These are phyloP conservation scores for Lunasporangiospora selenospora DNA, from an alignment of 192 early-diverging fungal genomes.

Conservation along the genomic window DNA sequence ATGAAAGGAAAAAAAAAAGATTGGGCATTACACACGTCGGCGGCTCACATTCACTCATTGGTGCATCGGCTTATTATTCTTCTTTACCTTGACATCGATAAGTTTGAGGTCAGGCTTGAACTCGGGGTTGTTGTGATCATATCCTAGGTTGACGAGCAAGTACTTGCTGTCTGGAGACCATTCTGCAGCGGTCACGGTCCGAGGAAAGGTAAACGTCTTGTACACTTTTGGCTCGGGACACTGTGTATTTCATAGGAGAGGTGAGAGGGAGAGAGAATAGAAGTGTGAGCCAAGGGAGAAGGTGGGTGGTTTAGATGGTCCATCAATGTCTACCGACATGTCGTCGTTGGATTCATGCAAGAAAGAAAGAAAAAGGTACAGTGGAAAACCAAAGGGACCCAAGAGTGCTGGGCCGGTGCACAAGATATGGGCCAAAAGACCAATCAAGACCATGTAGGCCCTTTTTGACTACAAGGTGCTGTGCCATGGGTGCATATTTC, in stretches of 20 bases:
- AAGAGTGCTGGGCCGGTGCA: too few species aligned
- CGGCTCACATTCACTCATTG: not conserved
- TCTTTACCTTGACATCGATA: slow-evolving; percentile 13
- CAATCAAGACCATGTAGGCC: too few species aligned
- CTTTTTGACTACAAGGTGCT: too few species aligned
- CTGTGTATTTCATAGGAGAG: slow-evolving; percentile 2
- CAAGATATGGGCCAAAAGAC: too few species aligned
- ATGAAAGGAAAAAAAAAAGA: not conserved
- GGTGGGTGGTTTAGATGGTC: too few species aligned
- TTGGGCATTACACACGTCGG: too few species aligned
- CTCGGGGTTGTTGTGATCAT: not conserved
- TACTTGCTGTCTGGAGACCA: slow-evolving; percentile 40
- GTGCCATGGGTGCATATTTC: too few species aligned
- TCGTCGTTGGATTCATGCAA: not conserved
- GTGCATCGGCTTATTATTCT: not conserved
- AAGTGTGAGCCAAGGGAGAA: not conserved
- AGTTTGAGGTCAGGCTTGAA: not conserved
- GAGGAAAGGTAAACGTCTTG: slow-evolving; percentile 9
- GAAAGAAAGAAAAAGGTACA: not conserved
- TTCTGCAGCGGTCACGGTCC: slow-evolving; percentile 2
- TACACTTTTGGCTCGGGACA: slow-evolving; percentile 20
- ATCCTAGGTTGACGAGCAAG: slow-evolving; percentile 9
- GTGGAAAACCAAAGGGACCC: not conserved
- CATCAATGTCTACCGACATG: too few species aligned
- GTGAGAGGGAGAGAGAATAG: not conserved